Conservation (phyloP, 257 asterid species). For the Nicotiana noctiflora region DNA sequence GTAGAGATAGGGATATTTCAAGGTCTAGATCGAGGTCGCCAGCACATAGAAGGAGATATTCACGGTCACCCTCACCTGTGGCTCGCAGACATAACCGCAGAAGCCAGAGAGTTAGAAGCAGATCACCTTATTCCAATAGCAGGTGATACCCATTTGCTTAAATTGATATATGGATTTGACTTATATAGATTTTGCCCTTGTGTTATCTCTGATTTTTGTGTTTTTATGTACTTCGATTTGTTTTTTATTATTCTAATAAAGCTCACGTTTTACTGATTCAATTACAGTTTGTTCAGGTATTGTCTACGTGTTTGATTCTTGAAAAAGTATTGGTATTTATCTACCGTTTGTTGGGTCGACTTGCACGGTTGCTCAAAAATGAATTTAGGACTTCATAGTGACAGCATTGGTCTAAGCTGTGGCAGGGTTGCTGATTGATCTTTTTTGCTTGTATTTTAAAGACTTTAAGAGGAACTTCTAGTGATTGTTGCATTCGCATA, state of each 20-base stretch:
- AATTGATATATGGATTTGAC: not conserved
- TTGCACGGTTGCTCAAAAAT: conserved; percentile 7
- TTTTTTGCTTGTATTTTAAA: conserved; percentile 1
- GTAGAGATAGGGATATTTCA: conserved; percentile 52
- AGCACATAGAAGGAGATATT: conserved; percentile 61
- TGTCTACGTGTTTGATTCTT: conserved; percentile 22
- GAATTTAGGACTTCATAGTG: conserved; percentile 19
- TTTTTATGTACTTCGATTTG: not conserved
- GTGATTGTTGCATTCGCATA: not conserved
- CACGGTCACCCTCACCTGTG: conserved; percentile 83
- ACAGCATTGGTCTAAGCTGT: conserved; percentile 3
- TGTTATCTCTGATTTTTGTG: not conserved
- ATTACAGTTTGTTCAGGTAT: conserved; percentile 25
- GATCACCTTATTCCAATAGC: conserved; percentile 78
- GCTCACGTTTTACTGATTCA: conserved; percentile 28
- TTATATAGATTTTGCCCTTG: not conserved
- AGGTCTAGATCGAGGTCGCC: conserved; percentile 93
- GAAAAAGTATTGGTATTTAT: conserved; percentile 18
- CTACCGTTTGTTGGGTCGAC: conserved; percentile 14
- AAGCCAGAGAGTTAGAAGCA: conserved; percentile 79
- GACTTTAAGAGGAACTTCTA: not conserved
- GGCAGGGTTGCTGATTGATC: not conserved
- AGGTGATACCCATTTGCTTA: conserved; percentile 89
- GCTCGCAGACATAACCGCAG: conserved; percentile 60
- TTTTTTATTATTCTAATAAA: conserved; percentile 4